A percentile compares a stretch with the other conserved stretches of the same genome.
These are phyloP conservation scores for Trichoderma asperellum DNA, from an alignment of 2,329 filamentous ascomycete species.

Conservation along the genomic window DNA sequence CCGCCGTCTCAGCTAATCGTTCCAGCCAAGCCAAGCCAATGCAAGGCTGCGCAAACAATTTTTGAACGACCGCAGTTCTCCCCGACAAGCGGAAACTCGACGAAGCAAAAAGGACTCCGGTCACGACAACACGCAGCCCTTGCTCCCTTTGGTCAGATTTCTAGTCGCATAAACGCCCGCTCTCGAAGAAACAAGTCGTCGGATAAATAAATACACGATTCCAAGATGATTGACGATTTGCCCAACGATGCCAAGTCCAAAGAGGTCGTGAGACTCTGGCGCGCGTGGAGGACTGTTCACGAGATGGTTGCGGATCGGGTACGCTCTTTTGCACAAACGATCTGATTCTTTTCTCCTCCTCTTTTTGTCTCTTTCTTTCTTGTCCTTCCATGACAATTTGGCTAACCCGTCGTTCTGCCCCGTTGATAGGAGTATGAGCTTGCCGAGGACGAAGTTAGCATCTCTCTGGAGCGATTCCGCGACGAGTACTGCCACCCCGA, in stretches of 20 bases:
- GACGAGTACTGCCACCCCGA: constrained; percentile 70
- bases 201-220: neutral
- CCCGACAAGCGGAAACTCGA: neutral
- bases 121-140: neutral
- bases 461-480: constrained; percentile 82
- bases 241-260: constrained; percentile 56
- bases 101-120: neutral
- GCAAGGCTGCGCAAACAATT: constrained; percentile 31
- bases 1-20: neutral
- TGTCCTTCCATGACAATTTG: neutral
- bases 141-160: neutral
- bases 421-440: constrained; percentile 84
- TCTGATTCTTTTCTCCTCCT: neutral
- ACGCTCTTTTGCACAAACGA: constrained; percentile 42
- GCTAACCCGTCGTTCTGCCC: neutral
- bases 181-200: neutral
- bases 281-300: constrained; percentile 88
- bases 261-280: constrained; percentile 76
- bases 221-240: constrained; percentile 48
- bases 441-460: constrained; percentile 83
- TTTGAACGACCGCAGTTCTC: constrained; percentile 26
- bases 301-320: constrained; percentile 94
- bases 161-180: neutral
- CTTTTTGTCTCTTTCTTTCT: too few species aligned
- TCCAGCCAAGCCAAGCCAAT: constrained; percentile 5